A percentile compares a stretch with the other conserved stretches of the same genome.
phyloP scores from a whole-genome alignment of 352 stramenopile genomes.

The Phytophthora sansomeana region DNA sequence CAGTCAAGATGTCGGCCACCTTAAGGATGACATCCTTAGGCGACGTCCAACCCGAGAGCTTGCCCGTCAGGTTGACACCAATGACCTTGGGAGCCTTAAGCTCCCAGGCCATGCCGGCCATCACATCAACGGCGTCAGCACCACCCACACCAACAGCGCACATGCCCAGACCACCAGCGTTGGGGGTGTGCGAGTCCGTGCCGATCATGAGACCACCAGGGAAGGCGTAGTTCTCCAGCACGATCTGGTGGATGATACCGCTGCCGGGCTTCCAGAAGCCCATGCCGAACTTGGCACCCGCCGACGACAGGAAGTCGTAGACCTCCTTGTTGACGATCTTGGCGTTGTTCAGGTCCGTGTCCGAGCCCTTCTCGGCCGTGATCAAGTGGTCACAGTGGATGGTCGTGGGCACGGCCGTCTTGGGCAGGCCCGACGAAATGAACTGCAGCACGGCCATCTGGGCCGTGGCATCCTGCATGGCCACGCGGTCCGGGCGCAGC shows the following conservation, averaged over 20 bases:
- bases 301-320: constrained; percentile 94
- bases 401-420: constrained; percentile 93
- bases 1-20: constrained; percentile 93
- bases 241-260: constrained; percentile 96
- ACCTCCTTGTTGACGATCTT: constrained; percentile 93
- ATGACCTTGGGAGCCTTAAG: constrained; percentile 96
- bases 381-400: constrained; percentile 97
- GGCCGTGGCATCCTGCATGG: constrained; percentile 95
- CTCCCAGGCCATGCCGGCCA: constrained; percentile 95
- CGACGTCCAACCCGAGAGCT: constrained; percentile 93
- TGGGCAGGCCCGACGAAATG: constrained; percentile 94
- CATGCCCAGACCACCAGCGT: constrained; percentile 94
- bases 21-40: constrained; percentile 96
- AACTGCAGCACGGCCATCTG: constrained; percentile 97
- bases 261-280: constrained; percentile 95
- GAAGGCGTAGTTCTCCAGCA: constrained; percentile 96
- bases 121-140: constrained; percentile 94
- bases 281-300: constrained; percentile 94
- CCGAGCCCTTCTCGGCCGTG: constrained; percentile 92
- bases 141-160: constrained; percentile 93
- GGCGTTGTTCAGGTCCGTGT: constrained; percentile 86
- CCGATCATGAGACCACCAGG: constrained; percentile 95
- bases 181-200: constrained; percentile 95
- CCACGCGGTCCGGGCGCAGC: constrained; percentile 92
- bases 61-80: constrained; percentile 94